Conservation (phyloP, 331 rosid species). For the Cydonia oblonga region DNA sequence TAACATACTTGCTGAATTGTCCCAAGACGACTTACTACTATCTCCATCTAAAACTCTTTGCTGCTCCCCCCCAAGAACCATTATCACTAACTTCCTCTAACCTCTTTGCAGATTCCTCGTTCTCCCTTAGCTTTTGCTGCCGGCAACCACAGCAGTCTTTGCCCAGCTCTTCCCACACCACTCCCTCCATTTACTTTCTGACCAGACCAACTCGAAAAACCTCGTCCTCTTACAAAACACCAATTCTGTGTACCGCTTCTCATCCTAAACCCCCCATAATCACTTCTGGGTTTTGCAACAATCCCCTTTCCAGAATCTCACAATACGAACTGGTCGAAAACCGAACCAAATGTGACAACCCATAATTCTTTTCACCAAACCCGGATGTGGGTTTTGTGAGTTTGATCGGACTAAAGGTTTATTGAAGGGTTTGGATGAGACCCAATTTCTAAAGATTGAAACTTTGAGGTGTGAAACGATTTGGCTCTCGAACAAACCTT, state of each 20-base stretch:
- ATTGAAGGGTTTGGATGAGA: constrained; percentile 24
- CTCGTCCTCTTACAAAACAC: constrained; percentile 17
- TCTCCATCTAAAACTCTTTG: constrained; percentile 25
- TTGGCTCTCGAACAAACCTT: constrained; percentile 47
- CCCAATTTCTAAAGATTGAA: constrained; percentile 25
- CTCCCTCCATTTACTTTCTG: constrained; percentile 13
- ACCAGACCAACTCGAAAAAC: constrained; percentile 23
- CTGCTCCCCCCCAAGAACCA: constrained; percentile 21
- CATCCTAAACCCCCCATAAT: constrained; percentile 16
- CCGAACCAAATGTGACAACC: neutral
- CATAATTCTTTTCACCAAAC: neutral
- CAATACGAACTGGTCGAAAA: neutral
- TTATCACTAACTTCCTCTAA: constrained; percentile 2
- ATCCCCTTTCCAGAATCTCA: constrained; percentile 10
- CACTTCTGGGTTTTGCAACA: constrained; percentile 5
- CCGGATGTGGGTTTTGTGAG: neutral
- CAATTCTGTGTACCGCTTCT: constrained; percentile 22
- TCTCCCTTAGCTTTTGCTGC: constrained; percentile 22
- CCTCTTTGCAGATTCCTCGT: constrained; percentile 27
- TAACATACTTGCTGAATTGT: constrained; percentile 32
- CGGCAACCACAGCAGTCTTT: constrained; percentile 62
- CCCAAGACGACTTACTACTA: constrained; percentile 39
- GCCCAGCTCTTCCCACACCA: constrained; percentile 15
- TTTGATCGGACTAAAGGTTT: constrained; percentile 14
- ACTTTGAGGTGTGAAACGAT: constrained; percentile 28